Base-by-base conservation (phyloP, 306 rosid genomes). In the Rubus parviflorus region DNA sequence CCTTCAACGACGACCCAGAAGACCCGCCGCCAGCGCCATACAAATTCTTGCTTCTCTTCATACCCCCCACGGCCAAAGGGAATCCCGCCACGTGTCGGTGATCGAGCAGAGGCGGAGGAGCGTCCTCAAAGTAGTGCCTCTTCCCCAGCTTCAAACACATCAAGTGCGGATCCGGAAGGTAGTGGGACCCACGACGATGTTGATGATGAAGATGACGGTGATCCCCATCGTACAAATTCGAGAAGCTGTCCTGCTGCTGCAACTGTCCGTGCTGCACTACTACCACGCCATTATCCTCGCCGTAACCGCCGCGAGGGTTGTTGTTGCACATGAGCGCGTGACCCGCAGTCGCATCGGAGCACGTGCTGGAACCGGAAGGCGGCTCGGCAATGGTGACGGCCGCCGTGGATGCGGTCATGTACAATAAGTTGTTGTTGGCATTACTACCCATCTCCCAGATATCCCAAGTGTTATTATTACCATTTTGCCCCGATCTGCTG, bases 111-210 rank as follows among this genome's bases (percentile, higher is more conserved):
- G 70, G 61, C 52, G 75, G 48, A 4, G 66, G 23, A 54, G 88
- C 68, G 49, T 93, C 96, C 90, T 88, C 98, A 57, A 93, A 93
- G 85, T 93, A 93, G 77, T 93, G 90, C 79, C 98, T 82, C 91
- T 91, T 93, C 41, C 98, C 98, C 6, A 93, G 90, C 88, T 93
- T 93, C 92, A 93, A 81, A 76, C 93, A 93, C 86, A 78, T 86
- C 5, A 93, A 87, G 68, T 91, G 90, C 0, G 98, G 96, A 82
- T 93, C 98, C 7, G 86, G 86, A 35, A 88, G 89, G 75, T 80
- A 77, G 70, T 84, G 93, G 43, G 80, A 25, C 41, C 89, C 85
- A 47, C 76, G 85, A 0, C 85, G 70, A 65, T 42, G 14, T 1
- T 35, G 43, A 13, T 35, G 68, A 30, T 61, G 67, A 35, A 4